Percentiles rank a stretch among this genome's conserved stretches.
phyloP scores from a whole-genome alignment of 495 filamentous ascomycete genomes.

The Podospora conica region DNA sequence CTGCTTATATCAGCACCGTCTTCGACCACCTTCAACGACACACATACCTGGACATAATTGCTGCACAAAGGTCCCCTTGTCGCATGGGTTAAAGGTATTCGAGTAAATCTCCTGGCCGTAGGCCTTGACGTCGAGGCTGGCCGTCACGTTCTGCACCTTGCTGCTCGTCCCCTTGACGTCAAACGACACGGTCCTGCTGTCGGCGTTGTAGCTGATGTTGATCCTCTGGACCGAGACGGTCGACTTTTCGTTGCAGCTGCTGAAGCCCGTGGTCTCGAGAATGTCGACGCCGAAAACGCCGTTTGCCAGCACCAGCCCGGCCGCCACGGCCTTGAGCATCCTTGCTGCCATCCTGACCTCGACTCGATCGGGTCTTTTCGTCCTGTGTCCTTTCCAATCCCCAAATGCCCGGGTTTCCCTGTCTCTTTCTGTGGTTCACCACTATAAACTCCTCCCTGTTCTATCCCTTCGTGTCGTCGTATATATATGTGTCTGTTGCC shows the following conservation, averaged over 20 bases:
- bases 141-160: slow-evolving; percentile 73
- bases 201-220: slow-evolving; percentile 72
- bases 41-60: slow-evolving; percentile 77
- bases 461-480: not conserved
- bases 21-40: not conserved
- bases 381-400: not conserved
- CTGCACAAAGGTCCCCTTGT: slow-evolving; percentile 53
- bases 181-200: slow-evolving; percentile 66
- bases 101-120: slow-evolving; percentile 81
- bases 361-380: not conserved
- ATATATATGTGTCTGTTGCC: not conserved
- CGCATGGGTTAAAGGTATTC: slow-evolving; percentile 78
- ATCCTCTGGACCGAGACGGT: slow-evolving; percentile 66
- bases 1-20: slow-evolving; percentile 39
- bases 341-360: slow-evolving; percentile 14
- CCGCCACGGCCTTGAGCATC: slow-evolving; percentile 32
- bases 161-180: slow-evolving; percentile 74
- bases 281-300: slow-evolving; percentile 57
- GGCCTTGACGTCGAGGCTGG: slow-evolving; percentile 69
- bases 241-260: slow-evolving; percentile 60
- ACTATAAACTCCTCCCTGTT: not conserved
- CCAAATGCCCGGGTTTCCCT: not conserved
- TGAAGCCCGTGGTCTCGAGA: slow-evolving; percentile 74
- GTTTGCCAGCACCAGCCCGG: slow-evolving; percentile 28
- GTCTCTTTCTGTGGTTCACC: not conserved